phyloP scores from a whole-genome alignment of 139 green algal species.

The Tetraselmis striata region DNA sequence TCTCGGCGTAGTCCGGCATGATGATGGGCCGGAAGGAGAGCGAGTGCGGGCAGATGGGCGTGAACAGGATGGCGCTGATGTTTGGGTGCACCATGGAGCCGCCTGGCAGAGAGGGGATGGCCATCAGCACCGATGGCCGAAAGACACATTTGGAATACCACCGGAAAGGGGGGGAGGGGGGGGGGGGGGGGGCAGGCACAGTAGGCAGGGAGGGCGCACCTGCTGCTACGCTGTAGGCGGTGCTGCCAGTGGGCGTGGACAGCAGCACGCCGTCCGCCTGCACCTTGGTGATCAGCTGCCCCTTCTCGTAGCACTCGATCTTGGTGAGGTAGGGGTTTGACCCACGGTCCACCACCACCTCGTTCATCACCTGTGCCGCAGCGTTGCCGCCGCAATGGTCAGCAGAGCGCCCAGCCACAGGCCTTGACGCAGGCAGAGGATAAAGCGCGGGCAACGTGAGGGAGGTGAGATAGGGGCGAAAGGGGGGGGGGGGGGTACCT shows the following conservation, averaged over 20 bases:
- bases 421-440: no score
- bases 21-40: conserved; percentile 86
- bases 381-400: no score
- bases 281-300: conserved; percentile 77
- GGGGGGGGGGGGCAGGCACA: no score
- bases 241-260: conserved; percentile 89
- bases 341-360: conserved; percentile 91
- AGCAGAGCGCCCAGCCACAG: no score
- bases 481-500: background rate
- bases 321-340: conserved; percentile 84
- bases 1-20: conserved; percentile 87
- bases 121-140: no score
- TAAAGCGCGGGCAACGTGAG: no score
- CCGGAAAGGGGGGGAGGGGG: no score
- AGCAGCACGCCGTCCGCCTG: conserved; percentile 91
- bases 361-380: conserved; percentile 86
- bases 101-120: no score
- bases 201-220: no score
- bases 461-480: no score
- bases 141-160: no score
- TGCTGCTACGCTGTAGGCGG: conserved; percentile 89
- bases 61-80: conserved; percentile 87
- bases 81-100: conserved; percentile 88
- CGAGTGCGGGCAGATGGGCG: conserved; percentile 92
- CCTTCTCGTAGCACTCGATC: conserved; percentile 83